Evolutionary conservation across 192 early-diverging fungal genomes (phyloP).

Genomic region (Entomortierella parvispora): DNA sequence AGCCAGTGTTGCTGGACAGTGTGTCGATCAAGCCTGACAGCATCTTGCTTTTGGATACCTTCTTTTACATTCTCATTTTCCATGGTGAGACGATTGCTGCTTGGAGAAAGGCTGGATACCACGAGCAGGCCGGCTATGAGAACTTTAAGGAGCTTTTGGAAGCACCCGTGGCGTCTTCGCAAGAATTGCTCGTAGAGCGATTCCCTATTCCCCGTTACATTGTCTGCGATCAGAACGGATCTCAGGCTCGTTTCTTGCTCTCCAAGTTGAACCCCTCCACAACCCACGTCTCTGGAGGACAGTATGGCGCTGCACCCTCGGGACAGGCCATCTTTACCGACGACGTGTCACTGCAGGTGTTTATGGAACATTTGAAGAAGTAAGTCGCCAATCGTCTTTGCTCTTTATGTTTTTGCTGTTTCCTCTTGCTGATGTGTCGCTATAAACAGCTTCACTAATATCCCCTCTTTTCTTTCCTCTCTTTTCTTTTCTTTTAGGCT

Average conservation of each 20-base stretch:
- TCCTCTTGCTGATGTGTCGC: no score
- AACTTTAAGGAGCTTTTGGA: conserved; percentile 95
- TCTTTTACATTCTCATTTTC: conserved; percentile 99
- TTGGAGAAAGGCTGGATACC: conserved; percentile 97
- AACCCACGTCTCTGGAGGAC: conserved; percentile 84
- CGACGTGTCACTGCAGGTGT: conserved; percentile 97
- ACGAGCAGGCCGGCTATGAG: conserved; percentile 93
- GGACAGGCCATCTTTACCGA: conserved; percentile 98
- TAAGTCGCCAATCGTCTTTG: conserved; percentile 33
- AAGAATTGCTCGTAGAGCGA: conserved; percentile 93
- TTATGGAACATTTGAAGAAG: conserved; percentile 96
- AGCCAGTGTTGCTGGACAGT: conserved; percentile 95
- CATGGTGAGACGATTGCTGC: conserved; percentile 97
- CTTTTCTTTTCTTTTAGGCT: conserved; percentile 1
- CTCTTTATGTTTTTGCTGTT: background rate
- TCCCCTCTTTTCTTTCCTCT: background rate
- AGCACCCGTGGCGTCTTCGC: conserved; percentile 86
- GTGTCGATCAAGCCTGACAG: conserved; percentile 97
- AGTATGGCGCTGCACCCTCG: conserved; percentile 66
- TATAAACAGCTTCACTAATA: no score
- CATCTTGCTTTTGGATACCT: conserved; percentile 94
- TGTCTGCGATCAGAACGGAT: conserved; percentile 95
- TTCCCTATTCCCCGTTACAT: conserved; percentile 99
- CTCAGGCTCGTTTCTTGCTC: conserved; percentile 97
- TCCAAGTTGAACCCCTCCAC: conserved; percentile 98